These are phyloP conservation scores for Cercophora sp. DNA, from an alignment of 495 filamentous ascomycete species.

Conservation along the genomic window DNA sequence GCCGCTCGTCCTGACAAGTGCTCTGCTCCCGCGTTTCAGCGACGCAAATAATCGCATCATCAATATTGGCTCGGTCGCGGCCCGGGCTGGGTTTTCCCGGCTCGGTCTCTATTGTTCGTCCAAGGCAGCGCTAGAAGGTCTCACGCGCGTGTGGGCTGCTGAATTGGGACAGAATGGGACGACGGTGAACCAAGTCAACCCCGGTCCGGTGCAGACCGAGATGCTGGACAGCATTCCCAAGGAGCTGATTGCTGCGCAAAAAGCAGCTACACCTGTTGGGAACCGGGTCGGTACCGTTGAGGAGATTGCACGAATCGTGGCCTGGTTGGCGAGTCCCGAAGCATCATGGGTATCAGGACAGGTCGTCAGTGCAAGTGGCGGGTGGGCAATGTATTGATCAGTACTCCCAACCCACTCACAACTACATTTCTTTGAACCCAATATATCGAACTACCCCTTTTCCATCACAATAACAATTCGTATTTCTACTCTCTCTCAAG, in stretches of 20 bases:
- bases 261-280: conserved; percentile 45
- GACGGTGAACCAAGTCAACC: conserved; percentile 59
- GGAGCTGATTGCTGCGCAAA: conserved; percentile 53
- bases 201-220: conserved; percentile 60
- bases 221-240: conserved; percentile 51
- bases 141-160: conserved; percentile 58
- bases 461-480: neutral
- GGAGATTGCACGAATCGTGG: conserved; percentile 57
- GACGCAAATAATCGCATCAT: conserved; percentile 47
- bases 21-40: conserved; percentile 46
- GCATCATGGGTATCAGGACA: conserved; percentile 62
- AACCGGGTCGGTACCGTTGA: conserved; percentile 53
- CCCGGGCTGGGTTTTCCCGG: conserved; percentile 34
- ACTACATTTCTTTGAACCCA: neutral
- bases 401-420: neutral
- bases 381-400: conserved; percentile 24
- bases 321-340: conserved; percentile 46
- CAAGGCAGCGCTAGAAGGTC: conserved; percentile 68
- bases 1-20: conserved; percentile 58
- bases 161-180: conserved; percentile 59
- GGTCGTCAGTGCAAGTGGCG: conserved; percentile 55
- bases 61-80: conserved; percentile 50
- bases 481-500: no score
- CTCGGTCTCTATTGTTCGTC: conserved; percentile 51
- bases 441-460: neutral